Evolutionary conservation across 495 filamentous ascomycete species (phyloP).

Genomic region (Tetracladium marchalianum): DNA sequence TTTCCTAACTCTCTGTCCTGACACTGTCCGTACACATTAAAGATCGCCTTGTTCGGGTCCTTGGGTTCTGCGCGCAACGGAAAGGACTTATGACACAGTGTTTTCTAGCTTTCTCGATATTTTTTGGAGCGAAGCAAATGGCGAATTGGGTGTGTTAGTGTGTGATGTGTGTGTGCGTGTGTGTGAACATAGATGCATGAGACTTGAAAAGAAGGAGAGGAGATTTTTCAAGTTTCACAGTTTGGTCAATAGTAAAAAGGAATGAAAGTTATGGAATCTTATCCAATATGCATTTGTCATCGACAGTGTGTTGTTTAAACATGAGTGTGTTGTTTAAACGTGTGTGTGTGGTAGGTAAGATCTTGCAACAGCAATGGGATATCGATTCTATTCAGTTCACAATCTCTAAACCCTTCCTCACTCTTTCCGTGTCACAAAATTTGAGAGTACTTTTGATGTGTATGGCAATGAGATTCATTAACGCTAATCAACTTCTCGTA

Average conservation of each 20-base stretch:
- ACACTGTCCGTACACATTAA: slow-evolving; percentile 13
- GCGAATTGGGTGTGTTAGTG: slow-evolving; percentile 18
- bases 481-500: too few species aligned
- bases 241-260: slow-evolving; percentile 14
- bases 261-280: too few species aligned
- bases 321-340: neutral
- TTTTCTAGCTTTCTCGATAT: slow-evolving; percentile 11
- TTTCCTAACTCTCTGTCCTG: slow-evolving; percentile 13
- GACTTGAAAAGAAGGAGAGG: slow-evolving; percentile 2
- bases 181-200: slow-evolving; percentile 18
- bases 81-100: slow-evolving; percentile 16
- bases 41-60: slow-evolving; percentile 8
- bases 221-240: slow-evolving; percentile 11
- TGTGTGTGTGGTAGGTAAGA: neutral
- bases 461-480: too few species aligned
- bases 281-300: slow-evolving; percentile 1
- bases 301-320: neutral
- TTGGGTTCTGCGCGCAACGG: neutral
- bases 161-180: too few species aligned
- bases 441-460: too few species aligned
- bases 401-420: too few species aligned
- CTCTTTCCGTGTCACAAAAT: too few species aligned
- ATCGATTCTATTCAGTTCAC: too few species aligned
- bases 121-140: slow-evolving; percentile 19
- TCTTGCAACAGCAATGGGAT: too few species aligned